phyloP scores from a whole-genome alignment of 208 protist species.

The Acanthamoeba royreba region DNA sequence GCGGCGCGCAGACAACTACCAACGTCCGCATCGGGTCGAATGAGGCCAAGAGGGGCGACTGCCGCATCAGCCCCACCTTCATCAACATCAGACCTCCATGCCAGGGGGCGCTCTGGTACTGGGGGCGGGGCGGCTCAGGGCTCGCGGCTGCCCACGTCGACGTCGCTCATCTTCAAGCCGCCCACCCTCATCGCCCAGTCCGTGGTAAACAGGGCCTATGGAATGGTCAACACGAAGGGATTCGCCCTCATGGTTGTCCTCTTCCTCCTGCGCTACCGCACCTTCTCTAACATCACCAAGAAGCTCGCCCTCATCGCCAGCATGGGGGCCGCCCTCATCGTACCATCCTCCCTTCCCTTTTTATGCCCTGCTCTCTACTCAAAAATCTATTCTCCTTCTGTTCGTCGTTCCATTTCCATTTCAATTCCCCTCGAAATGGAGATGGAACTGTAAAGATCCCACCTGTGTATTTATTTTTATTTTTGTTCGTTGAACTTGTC shows the following conservation, averaged over 20 bases:
- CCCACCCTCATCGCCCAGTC: background rate
- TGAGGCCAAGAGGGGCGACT: no score
- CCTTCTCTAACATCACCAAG: conserved; percentile 17
- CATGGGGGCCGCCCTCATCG: background rate
- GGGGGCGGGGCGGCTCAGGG: no score
- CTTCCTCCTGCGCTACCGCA: background rate
- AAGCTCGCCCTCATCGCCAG: background rate
- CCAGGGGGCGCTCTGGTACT: no score
- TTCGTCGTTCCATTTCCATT: background rate
- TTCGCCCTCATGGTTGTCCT: conserved; percentile 3
- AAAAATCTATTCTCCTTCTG: background rate
- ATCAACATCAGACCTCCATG: no score
- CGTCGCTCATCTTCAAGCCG: background rate
- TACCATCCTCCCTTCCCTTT: background rate
- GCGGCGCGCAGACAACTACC: no score
- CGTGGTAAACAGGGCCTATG: background rate
- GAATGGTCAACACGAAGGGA: background rate
- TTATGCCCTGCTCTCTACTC: background rate
- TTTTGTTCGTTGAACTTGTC: background rate
- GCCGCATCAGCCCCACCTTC: no score
- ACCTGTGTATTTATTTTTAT: no score
- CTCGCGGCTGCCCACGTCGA: no score
- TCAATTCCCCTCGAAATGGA: no score
- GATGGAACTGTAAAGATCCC: no score
- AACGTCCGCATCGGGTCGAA: no score